Conservation (phyloP, 2,329 filamentous ascomycete genomes). For the Fusarium virguliforme region DNA sequence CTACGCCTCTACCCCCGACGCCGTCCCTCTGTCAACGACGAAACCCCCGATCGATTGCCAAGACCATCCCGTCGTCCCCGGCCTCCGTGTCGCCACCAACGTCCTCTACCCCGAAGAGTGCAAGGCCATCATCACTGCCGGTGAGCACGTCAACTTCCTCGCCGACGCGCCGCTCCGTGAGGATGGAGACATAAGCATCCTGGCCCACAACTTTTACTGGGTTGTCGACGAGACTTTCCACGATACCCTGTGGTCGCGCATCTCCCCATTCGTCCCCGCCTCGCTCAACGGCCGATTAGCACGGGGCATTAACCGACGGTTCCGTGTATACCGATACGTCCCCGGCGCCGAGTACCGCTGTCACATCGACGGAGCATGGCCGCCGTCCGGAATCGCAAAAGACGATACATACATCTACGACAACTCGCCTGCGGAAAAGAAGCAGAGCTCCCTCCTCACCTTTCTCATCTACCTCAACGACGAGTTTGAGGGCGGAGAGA, state of each 20-base stretch:
- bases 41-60: conserved; percentile 67
- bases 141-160: conserved; percentile 76
- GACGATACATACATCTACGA: conserved; percentile 77
- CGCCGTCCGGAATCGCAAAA: conserved; percentile 75
- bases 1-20: conserved; percentile 72
- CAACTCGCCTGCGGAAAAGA: conserved; percentile 70
- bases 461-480: conserved; percentile 81
- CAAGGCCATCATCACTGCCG: conserved; percentile 76
- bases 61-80: conserved; percentile 74
- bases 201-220: conserved; percentile 84
- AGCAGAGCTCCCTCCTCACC: conserved; percentile 78
- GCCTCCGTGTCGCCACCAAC: conserved; percentile 72
- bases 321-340: conserved; percentile 81
- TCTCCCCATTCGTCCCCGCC: conserved; percentile 71
- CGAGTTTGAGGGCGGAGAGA: conserved; percentile 80
- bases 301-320: conserved; percentile 77
- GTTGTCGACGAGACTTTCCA: conserved; percentile 76
- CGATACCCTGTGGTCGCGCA: conserved; percentile 74
- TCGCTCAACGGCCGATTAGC: conserved; percentile 70
- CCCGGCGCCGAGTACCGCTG: conserved; percentile 80
- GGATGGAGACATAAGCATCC: conserved; percentile 75
- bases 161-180: conserved; percentile 78
- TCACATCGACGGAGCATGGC: conserved; percentile 82
- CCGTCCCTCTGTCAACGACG: conserved; percentile 66
- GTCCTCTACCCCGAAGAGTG: conserved; percentile 76